Base-by-base conservation (phyloP, 176 grass and related monocot species). In the Zizania latifolia region DNA sequence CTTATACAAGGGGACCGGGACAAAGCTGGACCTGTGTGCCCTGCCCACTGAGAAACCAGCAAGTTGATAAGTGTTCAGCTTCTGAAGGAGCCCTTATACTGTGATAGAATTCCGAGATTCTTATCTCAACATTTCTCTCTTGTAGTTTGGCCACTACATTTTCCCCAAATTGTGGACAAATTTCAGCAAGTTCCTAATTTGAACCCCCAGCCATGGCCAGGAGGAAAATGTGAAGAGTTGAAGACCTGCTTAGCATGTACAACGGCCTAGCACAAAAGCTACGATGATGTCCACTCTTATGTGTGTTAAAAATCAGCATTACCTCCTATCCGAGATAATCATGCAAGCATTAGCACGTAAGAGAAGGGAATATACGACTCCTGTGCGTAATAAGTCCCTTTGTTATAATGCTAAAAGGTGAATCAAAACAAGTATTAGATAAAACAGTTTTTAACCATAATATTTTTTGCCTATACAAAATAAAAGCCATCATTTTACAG, bases 1-100 rank as follows among this genome's bases (percentile, higher is more conserved):
- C 46, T 87, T 87, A 65, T 72, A 82, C 32, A 4, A 8, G 30
- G 63, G 24, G 22, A 5, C 53, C 51, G 2, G 45, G 15, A 36
- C 53, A 34, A 65, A 15, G 30, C 30, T n/a, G 21, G 55, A 58
- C 30, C 64, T 35, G 53, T 13, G 50, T n/a, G 72, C 32, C 15
- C 26, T 29, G 58, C 75, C 61, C 70, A 68, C 62, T 15, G 70
- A 80, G 53, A 66, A 57, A 24, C 32, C 50, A 66, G 40, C 77
- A 80, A 35, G 41, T 78, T 27, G 37, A 44, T 41, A 60, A 31
- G 19, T 6, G 13, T 19, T 2, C 7, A 54, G 37, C 13, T 66
- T 78, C 6, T 2, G 38, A 22, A 61, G 38, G 16, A 33, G 21
- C 24, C 76, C 38, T 10, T 77, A 2, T 8, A 8, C 28, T 72